Base-by-base conservation (phyloP, 352 stramenopile species). In the Globisporangium recalcitrans region DNA sequence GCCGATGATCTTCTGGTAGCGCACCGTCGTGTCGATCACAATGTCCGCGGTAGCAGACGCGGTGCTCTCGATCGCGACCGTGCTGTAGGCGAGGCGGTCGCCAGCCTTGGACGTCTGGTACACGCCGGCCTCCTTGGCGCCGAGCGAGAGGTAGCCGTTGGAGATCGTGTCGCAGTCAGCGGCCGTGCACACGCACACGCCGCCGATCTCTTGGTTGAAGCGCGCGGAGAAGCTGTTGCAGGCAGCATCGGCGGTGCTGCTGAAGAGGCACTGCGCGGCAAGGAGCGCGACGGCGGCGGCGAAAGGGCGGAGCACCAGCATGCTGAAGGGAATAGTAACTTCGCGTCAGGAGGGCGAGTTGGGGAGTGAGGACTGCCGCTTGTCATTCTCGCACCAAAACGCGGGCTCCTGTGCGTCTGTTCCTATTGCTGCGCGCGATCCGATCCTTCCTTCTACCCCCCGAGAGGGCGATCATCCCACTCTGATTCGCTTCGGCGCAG, bases 1-100 rank as follows among this genome's bases (percentile, higher is more conserved):
- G 13, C 90, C 90, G 29, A 87, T 74, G 47, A 97, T 95, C 61
- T 85, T 73, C 68, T 97, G 80, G 74, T 80, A 90, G 56, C 65
- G 86, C 29, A 69, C 73, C 0, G 54, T 63, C 13, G 73, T 75
- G 57, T 91, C 75, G 29, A 89, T 71, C 27, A 72, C 62, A 26
- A 82, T 77, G 52, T 85, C 75, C 13, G 72, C 70, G 11, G 44
- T 58, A 11, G 61, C 60, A 21, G 63, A 70, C 14, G 38, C 46
- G 9, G 27, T 51, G 11, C 21, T 71, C 29, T 62, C 51, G 42
- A 78, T 34, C 11, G 59, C 44, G 42, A 78, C 62, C 6, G 69
- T 73, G 36, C 68, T 74, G 61, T 81, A 82, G 48, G 70, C 69
- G 16, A 87, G 52, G 11, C 77, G 77, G 26, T 85, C 69, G 48